Percentiles rank a stretch among this genome's conserved stretches.
These are phyloP conservation scores for Angomonas deanei DNA, from an alignment of 208 protist genomes.

Conservation along the genomic window DNA sequence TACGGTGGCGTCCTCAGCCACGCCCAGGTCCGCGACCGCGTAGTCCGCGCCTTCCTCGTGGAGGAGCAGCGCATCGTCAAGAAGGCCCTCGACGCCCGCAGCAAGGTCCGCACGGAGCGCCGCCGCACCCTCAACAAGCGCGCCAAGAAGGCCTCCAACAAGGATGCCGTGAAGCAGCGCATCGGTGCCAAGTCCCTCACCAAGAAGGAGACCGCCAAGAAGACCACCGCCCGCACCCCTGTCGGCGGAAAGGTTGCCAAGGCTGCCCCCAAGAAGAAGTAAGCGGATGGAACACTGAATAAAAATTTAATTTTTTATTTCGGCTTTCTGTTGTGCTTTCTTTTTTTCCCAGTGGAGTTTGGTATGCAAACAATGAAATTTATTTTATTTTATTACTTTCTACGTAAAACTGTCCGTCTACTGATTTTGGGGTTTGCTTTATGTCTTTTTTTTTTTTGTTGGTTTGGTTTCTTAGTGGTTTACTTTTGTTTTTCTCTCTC, in stretches of 20 bases:
- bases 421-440: background rate
- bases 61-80: slow-evolving; percentile 99
- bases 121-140: slow-evolving; percentile 65
- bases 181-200: slow-evolving; percentile 17
- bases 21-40: slow-evolving; percentile 93
- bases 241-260: slow-evolving; percentile 40
- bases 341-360: slow-evolving; percentile 6
- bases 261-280: slow-evolving; percentile 7
- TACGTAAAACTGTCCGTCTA: background rate
- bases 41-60: slow-evolving; percentile 98
- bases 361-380: slow-evolving; percentile 2
- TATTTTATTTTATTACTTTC: background rate
- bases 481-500: slow-evolving; percentile 2
- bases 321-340: slow-evolving; percentile 9
- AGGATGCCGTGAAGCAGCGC: slow-evolving; percentile 38
- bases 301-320: slow-evolving; percentile 8
- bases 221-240: slow-evolving; percentile 29
- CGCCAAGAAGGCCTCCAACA: slow-evolving; percentile 49
- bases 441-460: slow-evolving; percentile 8
- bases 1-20: slow-evolving; percentile 96
- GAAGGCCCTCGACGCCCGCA: slow-evolving; percentile 72
- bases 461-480: background rate
- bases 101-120: slow-evolving; percentile 57
- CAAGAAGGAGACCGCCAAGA: slow-evolving; percentile 45
- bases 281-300: too few relatives aligned